Percentiles rank a stretch among this genome's conserved stretches.
phyloP scores from a whole-genome alignment of 176 grass and related monocot species.

The Echinochloa phyllopogon region DNA sequence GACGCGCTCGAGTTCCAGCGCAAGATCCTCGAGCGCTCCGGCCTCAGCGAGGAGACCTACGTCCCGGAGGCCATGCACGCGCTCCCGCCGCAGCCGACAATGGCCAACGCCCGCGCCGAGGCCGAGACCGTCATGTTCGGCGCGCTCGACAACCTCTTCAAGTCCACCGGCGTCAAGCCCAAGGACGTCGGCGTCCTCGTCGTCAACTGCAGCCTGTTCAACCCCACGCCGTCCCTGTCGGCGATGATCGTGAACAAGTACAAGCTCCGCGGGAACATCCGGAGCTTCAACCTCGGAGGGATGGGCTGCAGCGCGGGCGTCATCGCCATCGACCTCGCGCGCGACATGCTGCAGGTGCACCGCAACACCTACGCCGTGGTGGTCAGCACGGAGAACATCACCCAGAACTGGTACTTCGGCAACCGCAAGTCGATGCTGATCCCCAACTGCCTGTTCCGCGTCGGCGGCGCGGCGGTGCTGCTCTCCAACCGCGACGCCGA shows the following conservation, averaged over 20 bases:
- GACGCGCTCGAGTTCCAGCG: constrained; percentile 86
- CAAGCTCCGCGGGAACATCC: constrained; percentile 81
- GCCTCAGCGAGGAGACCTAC: constrained; percentile 89
- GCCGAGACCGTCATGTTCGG: constrained; percentile 84
- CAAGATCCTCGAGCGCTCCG: constrained; percentile 92
- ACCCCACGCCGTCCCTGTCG: constrained; percentile 87
- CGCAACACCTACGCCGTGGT: constrained; percentile 74
- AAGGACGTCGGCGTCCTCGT: constrained; percentile 84
- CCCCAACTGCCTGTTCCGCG: constrained; percentile 84
- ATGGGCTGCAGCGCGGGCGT: constrained; percentile 97
- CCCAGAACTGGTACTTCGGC: constrained; percentile 92
- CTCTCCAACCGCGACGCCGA: constrained; percentile 75
- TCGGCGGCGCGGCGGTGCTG: constrained; percentile 72
- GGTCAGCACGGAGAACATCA: constrained; percentile 96
- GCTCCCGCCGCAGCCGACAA: constrained; percentile 71
- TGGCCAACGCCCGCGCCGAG: constrained; percentile 80
- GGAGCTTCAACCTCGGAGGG: constrained; percentile 81
- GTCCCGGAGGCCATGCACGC: constrained; percentile 70
- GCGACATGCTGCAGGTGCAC: constrained; percentile 84
- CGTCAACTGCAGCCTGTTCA: constrained; percentile 93
- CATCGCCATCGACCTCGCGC: constrained; percentile 77
- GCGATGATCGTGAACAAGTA: constrained; percentile 94
- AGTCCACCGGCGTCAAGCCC: constrained; percentile 65
- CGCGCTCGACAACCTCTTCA: constrained; percentile 76
- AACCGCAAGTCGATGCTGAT: constrained; percentile 93